Evolutionary conservation across 2,329 filamentous ascomycete genomes (phyloP), one percentile per base, ranked within the genome.

Genomic region (Fusarium pseudonygamai): DNA sequence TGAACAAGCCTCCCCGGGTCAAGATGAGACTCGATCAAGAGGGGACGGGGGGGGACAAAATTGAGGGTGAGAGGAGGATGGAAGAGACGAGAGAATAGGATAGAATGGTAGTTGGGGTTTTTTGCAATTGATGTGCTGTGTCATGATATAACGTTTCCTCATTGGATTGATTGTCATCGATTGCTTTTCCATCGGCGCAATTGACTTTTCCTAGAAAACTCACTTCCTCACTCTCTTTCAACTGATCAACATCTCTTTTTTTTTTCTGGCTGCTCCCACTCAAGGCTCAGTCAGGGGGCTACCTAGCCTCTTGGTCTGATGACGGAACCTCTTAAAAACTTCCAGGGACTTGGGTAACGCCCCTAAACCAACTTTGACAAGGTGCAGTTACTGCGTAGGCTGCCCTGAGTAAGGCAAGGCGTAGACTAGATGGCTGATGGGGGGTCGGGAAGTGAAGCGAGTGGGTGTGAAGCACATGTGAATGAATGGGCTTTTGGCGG

Each of bases 1-100:
- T 73, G 53, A 55, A 73, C 70, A 71, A 63, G 71, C 53, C 66
- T 50, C 57, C 66, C 70, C 57, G 13, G 69, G 57, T 42, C 60
- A 64, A 59, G 71, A 74, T 72, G 71, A 74, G 71, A 74, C 71
- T 60, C 63, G 67, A 73, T 74, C 66, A 63, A 63, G 42, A 67
- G 28, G 28, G 59, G 34, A 22, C 18, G n/a, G n/a, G 63, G 46
- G 28, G 22, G 15, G 46, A 47, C 59, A 66, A 57, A 55, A 69
- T 72, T 64, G 69, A 69, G 60, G 65, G 39, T 62, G 65, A 60
- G 47, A 28, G 45, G 11, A 36, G 56, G 22, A 49, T 49, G 46
- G 20, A 66, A 40, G 22, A 26, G 30, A 22, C 18, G 28, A n/a
- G 18, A 26, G n/a, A n/a, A 42, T 9, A 26, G n/a, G 36, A 16